Evolutionary conservation across 2,329 filamentous ascomycete genomes (phyloP), one percentile per base, ranked within the genome.

Genomic region (Nigrograna mackinnonii): DNA sequence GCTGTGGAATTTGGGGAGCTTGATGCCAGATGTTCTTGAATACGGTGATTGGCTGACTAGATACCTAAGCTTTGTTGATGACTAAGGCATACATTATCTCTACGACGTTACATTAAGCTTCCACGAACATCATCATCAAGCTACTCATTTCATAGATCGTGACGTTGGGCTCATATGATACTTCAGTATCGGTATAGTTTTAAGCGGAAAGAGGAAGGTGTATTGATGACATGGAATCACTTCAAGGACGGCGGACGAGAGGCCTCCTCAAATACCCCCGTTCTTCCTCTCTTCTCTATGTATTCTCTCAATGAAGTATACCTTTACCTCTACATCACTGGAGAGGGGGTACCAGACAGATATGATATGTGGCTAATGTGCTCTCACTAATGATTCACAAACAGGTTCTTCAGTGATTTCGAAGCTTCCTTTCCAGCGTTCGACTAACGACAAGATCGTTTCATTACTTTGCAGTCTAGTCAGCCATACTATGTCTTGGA

Each of bases 1-100:
- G 16, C 13, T 11, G 17, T 7, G 31, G 31, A 33, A 33, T 11
- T 17, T 33, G 11, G 4, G 18, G 31, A 14, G 11, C 11, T 33
- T 33, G 31, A 33, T 33, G 31, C 31, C 31, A 33, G 31, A 33
- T 33, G 31, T 33, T 33, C 24, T 28, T 28, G 24, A 28, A 28
- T 17, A 13, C 9, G 16, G 31, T 33, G 31, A 33, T 33, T 33
- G 31, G 31, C 31, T 33, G 31, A 17, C 13, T 11, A 11, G 11
- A 11, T 17, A n/a, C n/a, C n/a, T n/a, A n/a, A n/a, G n/a, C 31
- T 12, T 17, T 9, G n/a, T 12, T 9, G 16, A 33, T 33, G 31
- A 33, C 31, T 33, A 33, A 33, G 31, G 9, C 9, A 28, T 9
- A n/a, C 9, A 9, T 9, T 9, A n/a, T 28, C 24, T 28, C 9